These are phyloP conservation scores for Pythium phragmiticola DNA, from an alignment of 352 stramenopile species.

Conservation along the genomic window DNA sequence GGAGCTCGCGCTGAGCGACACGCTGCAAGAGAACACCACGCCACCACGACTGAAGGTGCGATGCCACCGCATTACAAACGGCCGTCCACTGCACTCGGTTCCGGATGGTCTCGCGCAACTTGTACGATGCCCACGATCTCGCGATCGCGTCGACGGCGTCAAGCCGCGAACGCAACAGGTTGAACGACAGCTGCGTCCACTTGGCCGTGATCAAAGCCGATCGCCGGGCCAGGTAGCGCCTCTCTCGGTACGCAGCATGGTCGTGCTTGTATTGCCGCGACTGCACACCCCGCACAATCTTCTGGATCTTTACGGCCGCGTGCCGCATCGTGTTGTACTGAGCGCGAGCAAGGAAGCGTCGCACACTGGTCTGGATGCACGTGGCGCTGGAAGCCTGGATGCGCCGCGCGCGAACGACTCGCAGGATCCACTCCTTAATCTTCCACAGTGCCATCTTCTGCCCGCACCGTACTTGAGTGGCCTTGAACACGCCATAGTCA, in stretches of 20 bases:
- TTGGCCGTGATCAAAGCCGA: constrained; percentile 14
- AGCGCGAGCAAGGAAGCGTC: constrained; percentile 2
- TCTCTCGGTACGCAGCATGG: constrained; percentile 9
- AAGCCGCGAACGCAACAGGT: constrained; percentile 5
- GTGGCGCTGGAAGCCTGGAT: neutral
- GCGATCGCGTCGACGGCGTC: constrained; percentile 15
- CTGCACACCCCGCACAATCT: constrained; percentile 13
- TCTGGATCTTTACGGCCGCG: constrained; percentile 12
- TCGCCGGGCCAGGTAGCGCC: constrained; percentile 7
- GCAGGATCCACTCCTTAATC: constrained; percentile 12
- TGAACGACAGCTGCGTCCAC: constrained; percentile 13
- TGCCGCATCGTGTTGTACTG: constrained; percentile 8
- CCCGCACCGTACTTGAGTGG: constrained; percentile 7
- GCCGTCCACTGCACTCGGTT: neutral
- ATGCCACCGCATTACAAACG: neutral
- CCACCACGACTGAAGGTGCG: constrained; percentile 29
- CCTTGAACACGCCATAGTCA: constrained; percentile 40
- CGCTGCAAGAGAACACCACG: neutral
- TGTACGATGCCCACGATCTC: constrained; percentile 7
- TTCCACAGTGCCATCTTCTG: constrained; percentile 26
- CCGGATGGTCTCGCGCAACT: neutral
- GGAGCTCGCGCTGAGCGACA: constrained; percentile 6
- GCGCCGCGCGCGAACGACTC: constrained; percentile 1
- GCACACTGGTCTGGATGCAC: constrained; percentile 10
- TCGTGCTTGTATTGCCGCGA: constrained; percentile 13